Base-by-base conservation (phyloP, 106 monocot species). In the Agapanthus africanus region DNA sequence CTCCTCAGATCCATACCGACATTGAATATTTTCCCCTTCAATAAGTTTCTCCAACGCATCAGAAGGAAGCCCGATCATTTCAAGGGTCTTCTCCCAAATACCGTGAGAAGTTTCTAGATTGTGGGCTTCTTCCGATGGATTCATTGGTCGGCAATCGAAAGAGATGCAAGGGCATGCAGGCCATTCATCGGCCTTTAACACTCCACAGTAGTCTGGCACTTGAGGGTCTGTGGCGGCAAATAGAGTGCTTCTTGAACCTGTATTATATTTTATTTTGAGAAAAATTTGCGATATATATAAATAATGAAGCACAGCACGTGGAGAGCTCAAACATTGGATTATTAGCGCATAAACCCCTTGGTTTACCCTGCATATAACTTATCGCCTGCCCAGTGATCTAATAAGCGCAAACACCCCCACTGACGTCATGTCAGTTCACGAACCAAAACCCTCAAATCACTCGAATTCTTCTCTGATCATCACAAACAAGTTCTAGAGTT, bases 191-290 rank as follows among this genome's bases (percentile, higher is more conserved):
- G 79, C 69, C 75, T 90, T 99, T 66, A 99, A 46, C 42, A 78
- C 44, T 32, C 67, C 81, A 49, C 92, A 87, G 74, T 99, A 99
- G 18, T 99, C 97, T n/a, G 72, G 83, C 27, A 93, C 73, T 67
- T 99, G 92, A 18, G 97, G 87, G 72, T 99, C 97, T 0, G 87
- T 78, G 23, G 90, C 83, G 1, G 93, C 87, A 71, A 93, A 99
- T 7, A 93, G 47, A 4, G 92, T 25, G 74, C 92, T 90, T 64
- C 93, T 87, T 30, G 91, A 89, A 69, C 97, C 92, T 99, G 74
- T 63, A 77, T n/a, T 51, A n/a, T n/a, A n/a, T n/a, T 56, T 9
- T 26, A 40, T 11, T 35, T 52, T 36, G n/a, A 21, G 37, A 25
- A 32, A 61, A 33, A 32, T 28, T 11, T 9, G 28, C 15, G 1